A percentile compares a stretch with the other conserved stretches of the same genome.
Conservation (phyloP, 768 basidiomycete species). For the Leccinum arenicola region DNA sequence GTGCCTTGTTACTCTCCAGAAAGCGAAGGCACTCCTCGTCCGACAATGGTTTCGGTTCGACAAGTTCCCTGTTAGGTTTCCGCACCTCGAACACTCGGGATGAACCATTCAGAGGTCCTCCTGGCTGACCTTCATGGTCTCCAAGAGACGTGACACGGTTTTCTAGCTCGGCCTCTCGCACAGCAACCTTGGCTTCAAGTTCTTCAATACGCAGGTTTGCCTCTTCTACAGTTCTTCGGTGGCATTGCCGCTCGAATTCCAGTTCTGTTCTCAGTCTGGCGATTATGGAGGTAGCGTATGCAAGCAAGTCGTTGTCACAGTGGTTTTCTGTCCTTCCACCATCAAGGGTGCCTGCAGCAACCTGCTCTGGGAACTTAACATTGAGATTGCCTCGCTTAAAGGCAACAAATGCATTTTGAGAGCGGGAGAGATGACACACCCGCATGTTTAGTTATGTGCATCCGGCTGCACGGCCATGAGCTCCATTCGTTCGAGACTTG, state of each 20-base stretch:
- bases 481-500: constrained; percentile 44
- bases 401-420: constrained; percentile 10
- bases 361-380: constrained; percentile 20
- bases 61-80: constrained; percentile 5
- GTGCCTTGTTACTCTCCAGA: constrained; percentile 35
- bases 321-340: background rate
- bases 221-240: constrained; percentile 37
- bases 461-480: constrained; percentile 45
- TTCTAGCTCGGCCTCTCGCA: constrained; percentile 57
- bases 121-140: background rate
- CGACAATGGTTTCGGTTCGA: constrained; percentile 22
- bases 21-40: constrained; percentile 42
- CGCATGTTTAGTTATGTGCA: constrained; percentile 39
- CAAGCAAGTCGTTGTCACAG: constrained; percentile 30
- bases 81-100: background rate
- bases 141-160: constrained; percentile 22
- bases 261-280: constrained; percentile 41
- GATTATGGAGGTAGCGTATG: constrained; percentile 47
- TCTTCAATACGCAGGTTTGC: constrained; percentile 41
- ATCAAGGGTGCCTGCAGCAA: background rate
- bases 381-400: constrained; percentile 23
- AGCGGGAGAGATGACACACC: constrained; percentile 35
- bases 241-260: constrained; percentile 43
- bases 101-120: background rate
- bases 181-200: constrained; percentile 53